Conservation (phyloP, 352 stramenopile genomes). For the Pythium coloratum region DNA sequence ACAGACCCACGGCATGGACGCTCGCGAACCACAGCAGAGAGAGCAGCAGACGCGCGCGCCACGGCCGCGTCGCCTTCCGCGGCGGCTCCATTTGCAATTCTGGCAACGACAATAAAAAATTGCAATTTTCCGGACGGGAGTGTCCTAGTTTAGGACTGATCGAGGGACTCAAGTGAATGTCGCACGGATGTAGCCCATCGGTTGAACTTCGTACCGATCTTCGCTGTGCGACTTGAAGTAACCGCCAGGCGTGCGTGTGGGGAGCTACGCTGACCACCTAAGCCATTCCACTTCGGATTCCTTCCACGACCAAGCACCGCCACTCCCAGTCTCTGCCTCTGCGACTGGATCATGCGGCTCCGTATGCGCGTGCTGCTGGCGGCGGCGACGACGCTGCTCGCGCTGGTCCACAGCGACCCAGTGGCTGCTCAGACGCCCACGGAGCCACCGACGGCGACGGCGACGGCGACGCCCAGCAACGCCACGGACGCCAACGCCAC, state of each 20-base stretch:
- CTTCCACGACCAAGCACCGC: neutral
- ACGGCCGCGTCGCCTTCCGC: neutral
- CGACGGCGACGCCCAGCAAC: neutral
- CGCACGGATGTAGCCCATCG: neutral
- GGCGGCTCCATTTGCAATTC: neutral
- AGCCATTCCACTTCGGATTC: neutral
- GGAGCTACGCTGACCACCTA: neutral
- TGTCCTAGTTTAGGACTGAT: neutral
- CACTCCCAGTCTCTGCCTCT: neutral
- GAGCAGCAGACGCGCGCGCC: slow-evolving; percentile 10
- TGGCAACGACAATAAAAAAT: neutral
- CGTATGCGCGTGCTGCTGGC: neutral
- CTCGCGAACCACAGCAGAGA: slow-evolving; percentile 37
- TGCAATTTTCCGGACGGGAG: neutral
- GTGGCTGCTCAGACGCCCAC: neutral
- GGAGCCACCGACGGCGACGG: neutral
- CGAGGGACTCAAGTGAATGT: neutral
- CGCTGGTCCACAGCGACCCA: neutral
- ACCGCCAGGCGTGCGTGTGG: neutral
- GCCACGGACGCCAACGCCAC: neutral
- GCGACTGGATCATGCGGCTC: neutral
- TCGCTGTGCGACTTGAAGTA: neutral
- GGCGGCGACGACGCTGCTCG: neutral
- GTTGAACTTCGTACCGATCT: neutral
- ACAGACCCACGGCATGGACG: slow-evolving; percentile 57